Evolutionary conservation across 371 early-diverging fungal species (phyloP).

Genomic region (Lichtheimia ramosa): DNA sequence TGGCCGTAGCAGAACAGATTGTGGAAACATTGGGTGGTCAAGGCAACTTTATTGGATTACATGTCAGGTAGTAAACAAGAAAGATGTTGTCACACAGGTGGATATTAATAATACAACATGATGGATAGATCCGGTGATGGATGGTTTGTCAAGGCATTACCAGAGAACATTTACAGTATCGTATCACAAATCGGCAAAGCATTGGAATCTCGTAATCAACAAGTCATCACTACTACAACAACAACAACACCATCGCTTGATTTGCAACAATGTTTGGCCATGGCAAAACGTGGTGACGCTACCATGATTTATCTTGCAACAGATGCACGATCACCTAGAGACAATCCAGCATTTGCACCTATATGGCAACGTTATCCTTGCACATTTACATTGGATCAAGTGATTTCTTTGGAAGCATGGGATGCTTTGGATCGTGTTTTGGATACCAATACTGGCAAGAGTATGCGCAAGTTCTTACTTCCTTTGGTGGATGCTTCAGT

Average conservation of each 20-base stretch:
- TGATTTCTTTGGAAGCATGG: constrained; percentile 19
- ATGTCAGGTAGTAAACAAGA: constrained; percentile 43
- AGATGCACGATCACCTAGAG: constrained; percentile 49
- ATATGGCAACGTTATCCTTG: constrained; percentile 55
- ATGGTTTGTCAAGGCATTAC: constrained; percentile 46
- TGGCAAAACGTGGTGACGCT: constrained; percentile 24
- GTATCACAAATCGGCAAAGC: constrained; percentile 22
- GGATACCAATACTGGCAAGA: constrained; percentile 14
- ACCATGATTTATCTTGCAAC: constrained; percentile 59
- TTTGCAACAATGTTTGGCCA: constrained; percentile 19
- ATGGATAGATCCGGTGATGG: constrained; percentile 51
- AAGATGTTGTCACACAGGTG: not conserved
- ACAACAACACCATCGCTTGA: constrained; percentile 1
- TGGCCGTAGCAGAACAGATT: constrained; percentile 44
- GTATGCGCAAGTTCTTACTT: constrained; percentile 22
- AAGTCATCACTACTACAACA: not conserved
- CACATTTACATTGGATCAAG: constrained; percentile 57
- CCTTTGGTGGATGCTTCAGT: constrained; percentile 29
- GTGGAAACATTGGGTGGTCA: constrained; percentile 49
- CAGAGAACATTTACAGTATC: constrained; percentile 38
- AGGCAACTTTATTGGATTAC: constrained; percentile 54
- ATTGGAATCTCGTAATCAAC: constrained; percentile 5
- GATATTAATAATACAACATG: not conserved
- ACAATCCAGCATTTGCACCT: constrained; percentile 37
- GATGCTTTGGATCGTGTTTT: constrained; percentile 10